Percentiles rank a stretch among this genome's conserved stretches.
These are phyloP conservation scores for Elongisporangium senticosum DNA, from an alignment of 352 stramenopile genomes.

Conservation along the genomic window DNA sequence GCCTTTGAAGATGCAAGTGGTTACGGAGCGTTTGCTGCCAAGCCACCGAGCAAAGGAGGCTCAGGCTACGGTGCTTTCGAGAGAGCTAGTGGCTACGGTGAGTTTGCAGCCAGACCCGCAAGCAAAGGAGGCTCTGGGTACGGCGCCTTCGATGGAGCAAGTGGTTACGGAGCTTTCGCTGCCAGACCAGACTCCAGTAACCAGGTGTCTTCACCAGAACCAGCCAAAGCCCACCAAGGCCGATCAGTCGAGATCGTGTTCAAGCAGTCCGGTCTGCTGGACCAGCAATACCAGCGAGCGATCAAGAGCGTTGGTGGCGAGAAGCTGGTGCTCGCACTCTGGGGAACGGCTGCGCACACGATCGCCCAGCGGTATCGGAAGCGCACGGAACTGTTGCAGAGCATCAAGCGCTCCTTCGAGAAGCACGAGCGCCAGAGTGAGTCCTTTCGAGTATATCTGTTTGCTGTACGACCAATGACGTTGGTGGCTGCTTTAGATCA, in stretches of 20 bases:
- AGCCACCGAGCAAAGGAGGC: conserved; percentile 1
- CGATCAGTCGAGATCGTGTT: conserved; percentile 5
- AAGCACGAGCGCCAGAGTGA: conserved; percentile 43
- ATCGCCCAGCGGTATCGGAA: conserved; percentile 36
- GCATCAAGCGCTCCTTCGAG: conserved; percentile 51
- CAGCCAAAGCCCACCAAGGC: conserved; percentile 3
- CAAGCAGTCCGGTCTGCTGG: conserved; percentile 16
- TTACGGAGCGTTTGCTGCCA: conserved; percentile 19
- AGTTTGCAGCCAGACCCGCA: conserved; percentile 11
- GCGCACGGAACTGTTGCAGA: conserved; percentile 43
- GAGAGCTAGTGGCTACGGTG: conserved; percentile 9
- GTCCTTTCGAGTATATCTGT: conserved; percentile 2
- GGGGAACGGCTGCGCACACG: conserved; percentile 24
- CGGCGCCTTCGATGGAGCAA: conserved; percentile 25
- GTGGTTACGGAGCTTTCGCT: conserved; percentile 19
- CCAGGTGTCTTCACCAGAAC: conserved; percentile 4
- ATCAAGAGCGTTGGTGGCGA: conserved; percentile 29
- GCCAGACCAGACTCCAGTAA: conserved; percentile 7
- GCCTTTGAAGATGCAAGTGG: conserved; percentile 28
- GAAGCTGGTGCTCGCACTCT: conserved; percentile 21
- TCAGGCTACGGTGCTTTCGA: conserved; percentile 16
- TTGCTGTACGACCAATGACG: not conserved
- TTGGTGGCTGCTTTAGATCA: conserved; percentile 16
- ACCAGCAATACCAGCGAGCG: conserved; percentile 36
- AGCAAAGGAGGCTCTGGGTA: conserved; percentile 16